Evolutionary conservation across 1,139 yeast genomes (phyloP), one percentile per base, ranked within the genome.

Genomic region (Candida sojae): DNA sequence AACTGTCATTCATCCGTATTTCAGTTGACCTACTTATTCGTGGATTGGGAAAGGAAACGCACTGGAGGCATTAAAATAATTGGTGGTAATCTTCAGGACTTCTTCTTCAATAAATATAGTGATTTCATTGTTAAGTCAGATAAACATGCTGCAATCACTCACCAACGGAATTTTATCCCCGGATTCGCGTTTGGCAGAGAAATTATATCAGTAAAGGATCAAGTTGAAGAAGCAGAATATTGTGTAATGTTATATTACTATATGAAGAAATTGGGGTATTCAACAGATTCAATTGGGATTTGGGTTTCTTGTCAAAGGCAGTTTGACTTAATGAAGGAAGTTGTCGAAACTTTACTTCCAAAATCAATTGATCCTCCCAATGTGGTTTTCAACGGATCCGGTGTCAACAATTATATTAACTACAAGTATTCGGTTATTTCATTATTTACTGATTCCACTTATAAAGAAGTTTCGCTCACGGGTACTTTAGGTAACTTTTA

Each of bases 201-300:
- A 56, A 61, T 73, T 31, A 62, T 82, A 21, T 56, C 70, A 28
- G 70, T 73, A 3, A 63, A 47, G 6, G 48, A 42, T 26, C 48
- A 49, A 36, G 55, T 78, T 9, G 77, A 70, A 9, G 88, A 83
- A 55, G 88, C 87, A 0, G 84, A 80, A 53, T 79, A 67, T 52
- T 68, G 77, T 11, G 79, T 79, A 8, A 64, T 67, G 0, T 54
- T 82, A 8, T 82, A 68, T 57, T 73, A 71, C 59, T 81, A 79
- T 54, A 65, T 83, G 77, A 58, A 77, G 25, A 55, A 70, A 3
- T 52, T 74, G 17, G 83, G 81, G 0, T 80, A 80, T 54, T 73
- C 82, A 0, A 46, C 57, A 0, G 54, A 58, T 0, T 57, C 57
- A 13, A 72, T 84, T 21, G 66, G 71, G 9, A 71, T 84, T 10